Evolutionary conservation across 495 filamentous ascomycete genomes (phyloP), one percentile per base, ranked within the genome.

Genomic region (Penicillium salamii): DNA sequence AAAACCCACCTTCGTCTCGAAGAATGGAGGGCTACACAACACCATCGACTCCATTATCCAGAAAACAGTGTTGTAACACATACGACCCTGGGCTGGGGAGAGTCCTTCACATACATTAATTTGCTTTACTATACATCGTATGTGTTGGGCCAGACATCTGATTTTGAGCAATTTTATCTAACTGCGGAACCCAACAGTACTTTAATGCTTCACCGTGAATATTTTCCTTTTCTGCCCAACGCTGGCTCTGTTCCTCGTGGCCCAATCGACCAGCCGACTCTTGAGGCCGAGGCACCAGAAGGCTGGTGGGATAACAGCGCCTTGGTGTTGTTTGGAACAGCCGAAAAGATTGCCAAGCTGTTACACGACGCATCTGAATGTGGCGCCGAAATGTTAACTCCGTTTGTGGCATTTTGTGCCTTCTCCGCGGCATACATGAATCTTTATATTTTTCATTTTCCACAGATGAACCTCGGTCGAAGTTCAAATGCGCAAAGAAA

Each of bases 401-500:
- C 59, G 12, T 62, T 62, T 42, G 55, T 58, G 9, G 59, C 55
- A 17, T 62, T 62, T n/a, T 59, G 59, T 48, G 55, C 55, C 4
- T 62, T 62, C 23, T 62, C 59, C 17, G 59, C 59, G 4, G 55
- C 59, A 21, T 56, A 55, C 13, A 62, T 59, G 55, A 62, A 62
- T 17, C 36, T 62, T 5, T 62, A 62, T 29, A 41, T 56, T 18
- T 53, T 32, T 20, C 21, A 42, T 14, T 62, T 59, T 42, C 59
- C 59, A 14, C 48, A 58, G 23, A 62, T 62, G 59, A 62, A 62
- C 24, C 40, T 62, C 9, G 55, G 49, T 17, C 55, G 59, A 14
- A 62, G 55, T 19, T 18, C 19, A 13, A 36, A 40, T 12, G 49
- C 49, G 23, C 52, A 62, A 20, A 15, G 41, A 21, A 26, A 50